Evolutionary conservation across 2,329 filamentous ascomycete species (phyloP).

Genomic region (Claviceps quebecensis): DNA sequence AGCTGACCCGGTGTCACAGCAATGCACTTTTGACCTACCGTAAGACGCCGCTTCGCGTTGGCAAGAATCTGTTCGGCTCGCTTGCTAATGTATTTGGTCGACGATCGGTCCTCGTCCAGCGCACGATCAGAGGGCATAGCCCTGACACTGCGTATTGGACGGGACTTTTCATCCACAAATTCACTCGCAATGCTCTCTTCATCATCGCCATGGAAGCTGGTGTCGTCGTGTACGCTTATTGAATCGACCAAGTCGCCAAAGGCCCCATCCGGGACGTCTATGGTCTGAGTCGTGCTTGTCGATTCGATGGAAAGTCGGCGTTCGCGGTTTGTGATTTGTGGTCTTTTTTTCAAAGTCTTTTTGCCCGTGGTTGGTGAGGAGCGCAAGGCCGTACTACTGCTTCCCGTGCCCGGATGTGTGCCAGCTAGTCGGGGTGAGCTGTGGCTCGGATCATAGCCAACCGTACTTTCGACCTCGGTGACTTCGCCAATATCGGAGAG

Average conservation of each 20-base stretch:
- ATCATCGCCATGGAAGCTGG: slow-evolving; percentile 52
- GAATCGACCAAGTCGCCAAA: slow-evolving; percentile 50
- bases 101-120: slow-evolving; percentile 43
- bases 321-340: slow-evolving; percentile 29
- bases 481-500: slow-evolving; percentile 50
- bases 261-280: slow-evolving; percentile 28
- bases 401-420: slow-evolving; percentile 15
- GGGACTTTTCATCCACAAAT: slow-evolving; percentile 32
- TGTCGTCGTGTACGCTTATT: slow-evolving; percentile 44
- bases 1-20: neutral
- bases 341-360: slow-evolving; percentile 28
- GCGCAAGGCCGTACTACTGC: slow-evolving; percentile 20
- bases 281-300: slow-evolving; percentile 43
- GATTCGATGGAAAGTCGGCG: slow-evolving; percentile 45
- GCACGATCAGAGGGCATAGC: slow-evolving; percentile 8
- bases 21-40: slow-evolving; percentile 40
- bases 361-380: slow-evolving; percentile 34
- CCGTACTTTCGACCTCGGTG: slow-evolving; percentile 37
- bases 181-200: slow-evolving; percentile 51
- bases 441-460: slow-evolving; percentile 26
- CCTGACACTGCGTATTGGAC: slow-evolving; percentile 9
- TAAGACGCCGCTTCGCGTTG: slow-evolving; percentile 80
- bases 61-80: slow-evolving; percentile 82
- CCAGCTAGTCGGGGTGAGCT: slow-evolving; percentile 21
- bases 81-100: slow-evolving; percentile 62